Base-by-base conservation (phyloP, 73 alveolate genomes). In the Symbiodinium pilosum region DNA sequence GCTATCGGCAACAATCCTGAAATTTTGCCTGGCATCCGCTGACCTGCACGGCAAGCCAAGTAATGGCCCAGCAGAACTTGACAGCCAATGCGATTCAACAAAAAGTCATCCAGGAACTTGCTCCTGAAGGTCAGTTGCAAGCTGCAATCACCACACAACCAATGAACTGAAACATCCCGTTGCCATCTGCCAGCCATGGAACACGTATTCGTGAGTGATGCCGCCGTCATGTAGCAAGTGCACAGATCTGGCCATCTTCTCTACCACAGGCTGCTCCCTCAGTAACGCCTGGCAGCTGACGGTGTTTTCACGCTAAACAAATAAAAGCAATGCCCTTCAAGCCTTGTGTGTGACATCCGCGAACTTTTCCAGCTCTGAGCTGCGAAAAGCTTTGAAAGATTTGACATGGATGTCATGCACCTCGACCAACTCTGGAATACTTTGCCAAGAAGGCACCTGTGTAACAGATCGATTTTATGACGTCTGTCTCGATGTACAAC, bases 41-140 rank as follows among this genome's bases (percentile, higher is more conserved):
- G 95, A 38, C 95, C 95, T 7, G 95, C 95, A 7, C 95, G 95
- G 69, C 95, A 87, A 24, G 95, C 95, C 51, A 87, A 87, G 95
- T 56, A 87, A 43, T 87, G 95, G 43, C 95, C 86, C 85, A 87
- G 81, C 56, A 87, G 86, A 18, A 87, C 95, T 39, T 87, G 95
- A 51, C 95, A 87, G 14, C 95, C 95, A 26, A 87, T 87, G 68
- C 95, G 85, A 39, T 87, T 87, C 71, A 87, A 69, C 38, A 87
- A 47, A 47, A 87, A 87, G 41, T 87, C 95, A 40, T 87, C 95
- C 86, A 87, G 34, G 71, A 87, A 87, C 36, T 87, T 87, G 43
- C 47, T 24, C 95, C 84, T 87, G 54, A 69, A 12, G 24, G 64
- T n/a, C n/a, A n/a, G n/a, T n/a, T n/a, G n/a, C 69, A 20, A 12